Evolutionary conservation across 257 asterid genomes (phyloP).

Genomic region (Solanum habrochaites): DNA sequence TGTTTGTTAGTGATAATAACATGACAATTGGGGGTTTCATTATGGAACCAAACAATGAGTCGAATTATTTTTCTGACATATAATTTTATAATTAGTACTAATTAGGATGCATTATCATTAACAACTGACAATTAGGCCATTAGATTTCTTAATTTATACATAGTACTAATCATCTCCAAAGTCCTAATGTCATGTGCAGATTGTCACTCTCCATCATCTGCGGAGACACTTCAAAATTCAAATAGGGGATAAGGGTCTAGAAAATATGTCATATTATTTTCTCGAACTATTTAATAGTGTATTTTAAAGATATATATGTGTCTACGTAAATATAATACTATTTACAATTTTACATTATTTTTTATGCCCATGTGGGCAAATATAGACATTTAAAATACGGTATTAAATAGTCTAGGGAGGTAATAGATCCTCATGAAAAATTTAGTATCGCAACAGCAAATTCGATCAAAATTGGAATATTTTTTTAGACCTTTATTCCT

Average conservation of each 20-base stretch:
- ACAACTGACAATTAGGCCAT: not conserved
- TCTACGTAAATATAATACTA: no score
- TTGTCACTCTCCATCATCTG: not conserved
- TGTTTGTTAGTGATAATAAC: not conserved
- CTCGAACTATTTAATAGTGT: no score
- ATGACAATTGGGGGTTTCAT: not conserved
- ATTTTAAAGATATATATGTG: no score
- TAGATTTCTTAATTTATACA: not conserved
- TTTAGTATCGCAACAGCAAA: no score
- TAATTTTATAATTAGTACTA: not conserved
- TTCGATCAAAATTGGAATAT: no score
- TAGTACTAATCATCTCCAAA: not conserved
- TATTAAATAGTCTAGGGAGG: no score
- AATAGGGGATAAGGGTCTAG: no score
- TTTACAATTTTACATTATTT: no score
- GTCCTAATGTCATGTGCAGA: not conserved
- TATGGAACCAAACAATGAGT: not conserved
- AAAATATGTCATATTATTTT: no score
- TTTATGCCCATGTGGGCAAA: rapidly evolving
- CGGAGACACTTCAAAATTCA: not conserved
- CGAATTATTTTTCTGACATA: not conserved
- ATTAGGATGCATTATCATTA: not conserved
- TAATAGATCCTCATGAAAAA: no score
- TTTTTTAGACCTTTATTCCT: no score
- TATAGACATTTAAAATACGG: no score